Evolutionary conservation across 1,284 basidiomycete species (phyloP), one percentile per base, ranked within the genome.

Genomic region (Moniliophthora roreri): DNA sequence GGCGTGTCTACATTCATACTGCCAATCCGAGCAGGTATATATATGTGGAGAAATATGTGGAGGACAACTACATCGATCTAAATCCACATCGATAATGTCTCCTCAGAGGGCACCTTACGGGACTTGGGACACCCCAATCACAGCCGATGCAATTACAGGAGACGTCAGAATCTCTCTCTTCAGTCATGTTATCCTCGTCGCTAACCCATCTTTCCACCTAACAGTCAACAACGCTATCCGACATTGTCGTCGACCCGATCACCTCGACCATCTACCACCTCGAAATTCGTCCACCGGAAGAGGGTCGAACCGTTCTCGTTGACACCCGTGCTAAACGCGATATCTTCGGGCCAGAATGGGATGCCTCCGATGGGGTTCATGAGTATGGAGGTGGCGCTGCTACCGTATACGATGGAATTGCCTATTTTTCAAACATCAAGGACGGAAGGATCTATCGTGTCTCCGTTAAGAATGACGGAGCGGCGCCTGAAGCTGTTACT

Each of bases 251-350:
- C 23, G 85, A 87, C 65, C 67, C 73, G 2, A 60, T 78, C 21
- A 80, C 77, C 2, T 71, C 71, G 2, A 68, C 67, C 6, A 64
- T 86, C 20, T 87, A 85, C 60, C 82, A 85, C 66, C 60, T 86
- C 48, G 87, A 90, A 62, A 71, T 68, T 8, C 68, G 87, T 8
- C 84, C 89, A 0, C 73, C 76, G 13, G 85, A 90, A 61, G 74
- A 67, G 11, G 81, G 87, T 6, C 72, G 87, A 1, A 73, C 63
- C 46, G 82, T 83, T 0, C 67, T 89, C 8, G 79, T 89, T 34
- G 71, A 82, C 39, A 77, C 76, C 0, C 58, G 67, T 20, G 70
- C 69, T 4, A 71, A 72, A 16, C 63, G 63, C 36, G 84, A 87
- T 60, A 66, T 85, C 1, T 70, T 83, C 21, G 78, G 76, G 2